phyloP scores from a whole-genome alignment of 2,329 filamentous ascomycete species.

The Aspergillus clavatus region DNA sequence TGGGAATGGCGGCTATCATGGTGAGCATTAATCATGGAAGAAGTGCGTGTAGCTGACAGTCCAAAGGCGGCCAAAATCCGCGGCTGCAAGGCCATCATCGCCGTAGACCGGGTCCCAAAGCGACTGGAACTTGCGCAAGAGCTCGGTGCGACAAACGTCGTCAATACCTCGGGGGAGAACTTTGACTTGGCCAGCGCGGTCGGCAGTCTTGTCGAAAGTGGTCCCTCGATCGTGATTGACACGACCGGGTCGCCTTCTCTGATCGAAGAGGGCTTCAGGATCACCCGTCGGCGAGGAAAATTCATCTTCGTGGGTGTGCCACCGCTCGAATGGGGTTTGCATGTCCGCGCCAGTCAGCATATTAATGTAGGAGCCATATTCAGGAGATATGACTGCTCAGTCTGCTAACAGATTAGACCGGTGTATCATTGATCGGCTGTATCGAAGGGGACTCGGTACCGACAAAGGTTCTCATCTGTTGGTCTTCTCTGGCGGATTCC shows the following conservation, averaged over 20 bases:
- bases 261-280: slow-evolving; percentile 16
- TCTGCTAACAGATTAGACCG: slow-evolving; percentile 5
- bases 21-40: slow-evolving; percentile 14
- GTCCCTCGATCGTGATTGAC: slow-evolving; percentile 16
- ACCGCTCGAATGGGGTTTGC: slow-evolving; percentile 28
- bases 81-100: slow-evolving; percentile 36
- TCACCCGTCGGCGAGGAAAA: slow-evolving; percentile 39
- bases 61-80: slow-evolving; percentile 39
- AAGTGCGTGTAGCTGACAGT: too few relatives aligned
- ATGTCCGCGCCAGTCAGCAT: slow-evolving; percentile 1
- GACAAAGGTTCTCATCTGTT: background rate
- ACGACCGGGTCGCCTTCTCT: slow-evolving; percentile 14
- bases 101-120: slow-evolving; percentile 30
- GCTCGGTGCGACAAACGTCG: slow-evolving; percentile 37
- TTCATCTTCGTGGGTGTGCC: slow-evolving; percentile 49
- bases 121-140: slow-evolving; percentile 34
- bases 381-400: background rate
- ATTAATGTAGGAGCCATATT: slow-evolving; percentile 7
- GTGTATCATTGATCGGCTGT: slow-evolving; percentile 13
- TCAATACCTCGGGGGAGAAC: slow-evolving; percentile 28
- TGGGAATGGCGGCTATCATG: slow-evolving; percentile 46
- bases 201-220: slow-evolving; percentile 1
- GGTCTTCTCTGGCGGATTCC: background rate
- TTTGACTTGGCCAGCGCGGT: slow-evolving; percentile 9
- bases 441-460: slow-evolving; percentile 16